Conservation (phyloP, 345 rosid species). For the Gossypium anomalum region DNA sequence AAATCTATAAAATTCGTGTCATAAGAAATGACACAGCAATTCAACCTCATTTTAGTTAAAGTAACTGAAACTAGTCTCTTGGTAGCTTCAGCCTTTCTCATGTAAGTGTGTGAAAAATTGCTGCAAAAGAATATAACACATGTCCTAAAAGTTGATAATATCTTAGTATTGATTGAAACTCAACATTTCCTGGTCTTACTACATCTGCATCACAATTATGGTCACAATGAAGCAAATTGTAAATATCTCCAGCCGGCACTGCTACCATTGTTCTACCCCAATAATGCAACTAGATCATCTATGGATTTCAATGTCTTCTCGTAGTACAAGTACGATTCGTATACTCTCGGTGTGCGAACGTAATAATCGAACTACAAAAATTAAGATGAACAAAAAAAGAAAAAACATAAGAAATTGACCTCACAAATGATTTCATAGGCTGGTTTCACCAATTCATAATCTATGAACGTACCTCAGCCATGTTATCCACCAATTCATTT, state of each 20-base stretch:
- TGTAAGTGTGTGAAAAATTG: neutral
- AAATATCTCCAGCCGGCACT: neutral
- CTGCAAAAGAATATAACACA: neutral
- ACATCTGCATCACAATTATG: neutral
- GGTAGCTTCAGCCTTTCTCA: neutral
- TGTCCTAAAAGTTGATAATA: no score
- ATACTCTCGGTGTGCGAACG: constrained; percentile 77
- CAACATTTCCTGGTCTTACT: neutral
- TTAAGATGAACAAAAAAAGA: neutral
- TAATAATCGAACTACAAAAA: constrained; percentile 54
- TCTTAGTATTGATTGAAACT: neutral
- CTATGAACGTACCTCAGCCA: constrained; percentile 58
- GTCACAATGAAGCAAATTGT: constrained; percentile 4
- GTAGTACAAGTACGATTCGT: constrained; percentile 82
- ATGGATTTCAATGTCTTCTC: constrained; percentile 81
- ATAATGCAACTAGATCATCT: constrained; percentile 57
- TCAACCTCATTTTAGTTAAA: neutral
- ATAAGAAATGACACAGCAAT: neutral
- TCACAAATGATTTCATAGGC: no score
- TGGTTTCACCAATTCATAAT: neutral
- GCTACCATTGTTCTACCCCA: constrained; percentile 20
- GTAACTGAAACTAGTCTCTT: neutral
- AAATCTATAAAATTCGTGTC: no score
- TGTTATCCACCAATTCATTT: constrained; percentile 65
- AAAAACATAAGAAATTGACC: neutral